phyloP scores from a whole-genome alignment of 1,139 yeast species.

The Geotrichum siamense region DNA sequence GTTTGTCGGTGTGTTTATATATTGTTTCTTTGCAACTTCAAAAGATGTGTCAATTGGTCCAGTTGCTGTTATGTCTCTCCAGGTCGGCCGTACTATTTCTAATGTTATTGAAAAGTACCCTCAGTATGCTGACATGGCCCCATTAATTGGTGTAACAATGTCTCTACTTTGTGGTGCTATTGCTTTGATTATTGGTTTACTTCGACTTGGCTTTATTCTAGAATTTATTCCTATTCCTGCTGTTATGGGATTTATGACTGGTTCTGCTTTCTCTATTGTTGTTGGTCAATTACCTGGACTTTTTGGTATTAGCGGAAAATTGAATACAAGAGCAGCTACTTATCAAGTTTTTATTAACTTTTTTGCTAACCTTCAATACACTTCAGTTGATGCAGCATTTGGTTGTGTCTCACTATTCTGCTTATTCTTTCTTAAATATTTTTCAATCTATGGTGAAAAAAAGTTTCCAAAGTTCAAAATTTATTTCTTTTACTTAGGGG shows the following conservation, averaged over 20 bases:
- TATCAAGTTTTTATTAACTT: constrained; percentile 65
- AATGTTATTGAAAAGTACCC: constrained; percentile 51
- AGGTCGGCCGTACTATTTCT: constrained; percentile 71
- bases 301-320: constrained; percentile 59
- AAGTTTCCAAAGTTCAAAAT: constrained; percentile 55
- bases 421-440: constrained; percentile 44
- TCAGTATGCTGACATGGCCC: constrained; percentile 36
- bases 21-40: constrained; percentile 87
- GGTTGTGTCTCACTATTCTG: constrained; percentile 69
- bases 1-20: constrained; percentile 83
- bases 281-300: constrained; percentile 82
- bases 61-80: constrained; percentile 91
- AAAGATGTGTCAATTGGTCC: constrained; percentile 96
- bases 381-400: constrained; percentile 79
- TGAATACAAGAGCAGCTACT: constrained; percentile 67
- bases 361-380: constrained; percentile 59
- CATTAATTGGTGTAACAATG: constrained; percentile 64
- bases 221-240: constrained; percentile 90
- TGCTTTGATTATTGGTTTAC: constrained; percentile 71
- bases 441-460: constrained; percentile 49
- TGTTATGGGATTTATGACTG: constrained; percentile 91
- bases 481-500: constrained; percentile 61
- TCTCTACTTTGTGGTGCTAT: constrained; percentile 81
- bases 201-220: constrained; percentile 79
- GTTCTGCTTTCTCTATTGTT: constrained; percentile 79